These are phyloP conservation scores for Nissolia schottii DNA, from an alignment of 306 rosid species.

Conservation along the genomic window DNA sequence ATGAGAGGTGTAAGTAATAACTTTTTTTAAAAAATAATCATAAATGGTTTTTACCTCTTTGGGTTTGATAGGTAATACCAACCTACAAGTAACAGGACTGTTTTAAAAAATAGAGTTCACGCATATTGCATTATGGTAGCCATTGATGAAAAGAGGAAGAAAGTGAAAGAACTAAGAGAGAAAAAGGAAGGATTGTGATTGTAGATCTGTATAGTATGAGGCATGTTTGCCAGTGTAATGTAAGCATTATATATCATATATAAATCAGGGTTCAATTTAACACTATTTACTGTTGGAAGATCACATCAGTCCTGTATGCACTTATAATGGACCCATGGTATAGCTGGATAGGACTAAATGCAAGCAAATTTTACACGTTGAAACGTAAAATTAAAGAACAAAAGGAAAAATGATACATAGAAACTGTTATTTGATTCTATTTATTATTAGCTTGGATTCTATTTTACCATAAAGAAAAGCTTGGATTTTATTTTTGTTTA, in stretches of 20 bases:
- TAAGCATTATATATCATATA: background rate
- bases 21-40: too few species aligned
- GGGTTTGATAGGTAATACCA: too few species aligned
- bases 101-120: background rate
- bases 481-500: too few species aligned
- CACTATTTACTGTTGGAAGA: background rate
- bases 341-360: background rate
- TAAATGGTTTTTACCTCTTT: too few species aligned
- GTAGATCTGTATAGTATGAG: background rate
- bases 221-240: background rate
- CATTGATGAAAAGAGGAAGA: background rate
- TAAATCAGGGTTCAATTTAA: background rate
- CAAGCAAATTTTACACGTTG: background rate
- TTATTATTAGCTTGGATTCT: background rate
- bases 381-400: background rate
- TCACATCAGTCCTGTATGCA: background rate
- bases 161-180: background rate
- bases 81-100: too few species aligned
- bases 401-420: background rate
- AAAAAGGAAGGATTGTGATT: background rate
- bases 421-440: background rate
- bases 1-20: too few species aligned
- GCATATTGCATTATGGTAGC: background rate
- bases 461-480: too few species aligned
- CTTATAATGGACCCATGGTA: background rate